Evolutionary conservation across 495 filamentous ascomycete genomes (phyloP).

Genomic region (Penicillium antarcticum): DNA sequence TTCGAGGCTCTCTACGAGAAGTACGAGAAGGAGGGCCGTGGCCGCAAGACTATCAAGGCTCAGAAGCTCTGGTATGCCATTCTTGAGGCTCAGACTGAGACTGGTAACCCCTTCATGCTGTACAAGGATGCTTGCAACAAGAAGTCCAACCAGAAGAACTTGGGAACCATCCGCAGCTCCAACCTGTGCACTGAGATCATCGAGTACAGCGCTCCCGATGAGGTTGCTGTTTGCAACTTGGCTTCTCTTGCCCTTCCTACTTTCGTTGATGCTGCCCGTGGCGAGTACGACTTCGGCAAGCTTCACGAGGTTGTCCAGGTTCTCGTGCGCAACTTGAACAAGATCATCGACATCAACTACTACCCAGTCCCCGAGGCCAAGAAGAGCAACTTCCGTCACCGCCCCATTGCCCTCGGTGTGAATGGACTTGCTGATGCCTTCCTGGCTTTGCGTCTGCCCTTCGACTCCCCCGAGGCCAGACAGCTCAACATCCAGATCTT

Average conservation of each 20-base stretch:
- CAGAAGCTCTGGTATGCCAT: slow-evolving; percentile 99
- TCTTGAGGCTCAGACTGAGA: slow-evolving; percentile 96
- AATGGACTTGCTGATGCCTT: slow-evolving; percentile 99
- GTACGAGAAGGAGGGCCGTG: slow-evolving; percentile 87
- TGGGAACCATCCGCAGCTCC: slow-evolving; percentile 95
- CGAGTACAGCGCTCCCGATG: slow-evolving; percentile 94
- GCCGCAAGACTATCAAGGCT: slow-evolving; percentile 87
- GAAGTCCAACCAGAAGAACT: slow-evolving; percentile 99
- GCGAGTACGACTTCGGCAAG: slow-evolving; percentile 89
- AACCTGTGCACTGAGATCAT: slow-evolving; percentile 98
- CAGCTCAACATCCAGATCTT: slow-evolving; percentile 98
- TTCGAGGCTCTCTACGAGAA: slow-evolving; percentile 93
- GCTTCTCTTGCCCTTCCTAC: slow-evolving; percentile 89
- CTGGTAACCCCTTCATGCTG: slow-evolving; percentile 97
- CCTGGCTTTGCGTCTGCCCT: slow-evolving; percentile 92
- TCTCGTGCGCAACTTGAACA: slow-evolving; percentile 90
- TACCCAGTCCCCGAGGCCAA: slow-evolving; percentile 93
- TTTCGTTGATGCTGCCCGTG: slow-evolving; percentile 78
- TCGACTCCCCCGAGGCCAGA: slow-evolving; percentile 90
- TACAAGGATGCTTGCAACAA: slow-evolving; percentile 98
- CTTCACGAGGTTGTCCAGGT: slow-evolving; percentile 90
- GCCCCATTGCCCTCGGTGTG: slow-evolving; percentile 93
- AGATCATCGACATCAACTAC: slow-evolving; percentile 95
- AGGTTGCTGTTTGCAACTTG: slow-evolving; percentile 98
- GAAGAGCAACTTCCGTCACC: slow-evolving; percentile 91